Percentiles rank a stretch among this genome's conserved stretches.
These are phyloP conservation scores for Neurospora sp. DNA, from an alignment of 495 filamentous ascomycete species.

Conservation along the genomic window DNA sequence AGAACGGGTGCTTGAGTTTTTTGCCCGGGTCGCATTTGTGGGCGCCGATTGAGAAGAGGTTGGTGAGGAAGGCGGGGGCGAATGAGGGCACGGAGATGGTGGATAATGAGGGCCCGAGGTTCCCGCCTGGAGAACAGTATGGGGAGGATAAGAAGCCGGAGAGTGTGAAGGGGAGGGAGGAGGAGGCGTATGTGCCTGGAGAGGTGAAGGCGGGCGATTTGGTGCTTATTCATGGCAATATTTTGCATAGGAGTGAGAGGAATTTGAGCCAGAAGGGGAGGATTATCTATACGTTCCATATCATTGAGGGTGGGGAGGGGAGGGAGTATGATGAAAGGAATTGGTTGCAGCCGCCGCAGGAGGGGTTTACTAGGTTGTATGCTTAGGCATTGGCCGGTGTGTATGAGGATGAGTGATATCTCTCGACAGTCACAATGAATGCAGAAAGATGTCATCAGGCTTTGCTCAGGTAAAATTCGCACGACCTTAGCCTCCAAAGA, in stretches of 20 bases:
- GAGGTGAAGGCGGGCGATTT: conserved; percentile 81
- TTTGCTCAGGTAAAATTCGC: not conserved
- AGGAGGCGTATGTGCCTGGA: conserved; percentile 50
- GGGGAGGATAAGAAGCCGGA: conserved; percentile 17
- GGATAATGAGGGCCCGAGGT: conserved; percentile 28
- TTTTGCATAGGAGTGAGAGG: conserved; percentile 91
- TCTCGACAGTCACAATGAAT: not conserved
- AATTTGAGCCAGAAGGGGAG: conserved; percentile 75
- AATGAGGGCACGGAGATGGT: conserved; percentile 42
- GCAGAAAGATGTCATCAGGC: not conserved
- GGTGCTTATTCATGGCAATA: conserved; percentile 92
- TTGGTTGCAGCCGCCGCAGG: conserved; percentile 78
- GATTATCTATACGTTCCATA: conserved; percentile 96
- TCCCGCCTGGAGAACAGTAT: conserved; percentile 35
- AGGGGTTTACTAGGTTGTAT: conserved; percentile 65
- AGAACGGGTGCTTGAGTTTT: conserved; percentile 86
- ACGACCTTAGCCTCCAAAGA: not conserved
- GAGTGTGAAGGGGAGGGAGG: not conserved
- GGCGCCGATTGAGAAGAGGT: conserved; percentile 52
- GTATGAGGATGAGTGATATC: not conserved
- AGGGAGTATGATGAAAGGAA: conserved; percentile 71
- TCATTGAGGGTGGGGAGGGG: conserved; percentile 72
- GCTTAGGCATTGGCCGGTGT: not conserved
- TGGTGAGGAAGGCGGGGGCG: conserved; percentile 53
- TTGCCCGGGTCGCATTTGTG: conserved; percentile 65